A percentile compares a stretch with the other conserved stretches of the same genome.
Evolutionary conservation across 768 basidiomycete species (phyloP).

Genomic region (Lactarius deliciosus): DNA sequence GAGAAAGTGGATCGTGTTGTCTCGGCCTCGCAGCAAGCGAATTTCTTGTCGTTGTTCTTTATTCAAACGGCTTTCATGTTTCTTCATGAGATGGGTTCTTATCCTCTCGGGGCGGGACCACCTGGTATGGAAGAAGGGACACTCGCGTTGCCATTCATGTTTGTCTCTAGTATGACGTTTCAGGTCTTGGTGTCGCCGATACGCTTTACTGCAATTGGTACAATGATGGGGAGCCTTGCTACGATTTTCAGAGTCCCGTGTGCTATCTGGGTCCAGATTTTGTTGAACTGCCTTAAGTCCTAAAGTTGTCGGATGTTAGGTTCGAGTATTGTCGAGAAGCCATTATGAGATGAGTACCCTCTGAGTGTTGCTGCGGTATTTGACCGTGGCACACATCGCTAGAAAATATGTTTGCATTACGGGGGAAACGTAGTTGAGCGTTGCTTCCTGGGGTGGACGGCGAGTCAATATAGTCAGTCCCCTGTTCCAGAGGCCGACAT

Average conservation of each 20-base stretch:
- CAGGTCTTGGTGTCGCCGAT: conserved; percentile 4
- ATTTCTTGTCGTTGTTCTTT: neutral
- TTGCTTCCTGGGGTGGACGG: neutral
- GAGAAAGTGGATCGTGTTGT: conserved; percentile 1
- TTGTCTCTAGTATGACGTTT: conserved; percentile 3
- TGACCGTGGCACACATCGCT: neutral
- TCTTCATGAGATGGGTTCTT: neutral
- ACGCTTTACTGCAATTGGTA: neutral
- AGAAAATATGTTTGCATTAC: neutral
- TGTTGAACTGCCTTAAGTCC: neutral
- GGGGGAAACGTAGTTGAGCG: neutral
- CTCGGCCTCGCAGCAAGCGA: neutral
- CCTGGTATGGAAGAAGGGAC: neutral
- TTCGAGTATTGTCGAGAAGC: neutral
- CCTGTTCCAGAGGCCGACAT: neutral
- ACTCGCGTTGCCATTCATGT: neutral
- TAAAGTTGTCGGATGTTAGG: neutral
- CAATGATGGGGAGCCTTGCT: no score
- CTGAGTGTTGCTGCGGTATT: neutral
- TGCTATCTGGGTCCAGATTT: neutral
- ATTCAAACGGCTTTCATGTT: neutral
- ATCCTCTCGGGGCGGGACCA: conserved; percentile 18
- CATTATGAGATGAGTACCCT: neutral
- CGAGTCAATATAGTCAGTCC: neutral
- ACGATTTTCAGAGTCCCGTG: neutral